phyloP scores from a whole-genome alignment of 2,329 filamentous ascomycete species.

The Stemphylium vesicarium region DNA sequence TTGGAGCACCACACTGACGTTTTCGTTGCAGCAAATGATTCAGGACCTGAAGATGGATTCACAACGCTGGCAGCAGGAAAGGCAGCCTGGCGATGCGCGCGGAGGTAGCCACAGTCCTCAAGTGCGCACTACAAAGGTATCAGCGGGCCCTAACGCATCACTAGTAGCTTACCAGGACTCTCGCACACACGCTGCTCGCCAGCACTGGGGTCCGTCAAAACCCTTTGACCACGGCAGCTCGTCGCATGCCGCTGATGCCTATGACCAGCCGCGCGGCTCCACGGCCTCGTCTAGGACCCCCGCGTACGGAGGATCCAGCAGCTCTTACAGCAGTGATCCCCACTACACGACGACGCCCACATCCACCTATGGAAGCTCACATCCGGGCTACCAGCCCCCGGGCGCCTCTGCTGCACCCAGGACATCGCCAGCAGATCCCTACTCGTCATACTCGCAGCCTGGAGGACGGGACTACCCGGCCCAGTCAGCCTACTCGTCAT shows the following conservation, averaged over 20 bases:
- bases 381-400: conserved; percentile 35
- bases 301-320: conserved; percentile 21
- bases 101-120: conserved; percentile 56
- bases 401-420: conserved; percentile 35
- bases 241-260: conserved; percentile 21
- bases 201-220: conserved; percentile 50
- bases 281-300: conserved; percentile 20
- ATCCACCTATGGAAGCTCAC: conserved; percentile 33
- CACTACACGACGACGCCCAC: conserved; percentile 44
- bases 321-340: conserved; percentile 35
- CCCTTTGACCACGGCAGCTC: conserved; percentile 26
- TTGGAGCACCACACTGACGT: conserved; percentile 26
- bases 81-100: conserved; percentile 46
- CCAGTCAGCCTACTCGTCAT: conserved; percentile 33
- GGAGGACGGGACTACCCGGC: conserved; percentile 31
- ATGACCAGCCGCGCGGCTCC: conserved; percentile 23
- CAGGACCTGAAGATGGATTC: conserved; percentile 57
- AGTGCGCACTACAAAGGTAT: conserved; percentile 49
- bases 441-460: conserved; percentile 38
- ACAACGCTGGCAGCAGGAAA: conserved; percentile 51
- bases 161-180: conserved; percentile 54
- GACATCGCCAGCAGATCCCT: conserved; percentile 42
- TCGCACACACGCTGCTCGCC: conserved; percentile 51
- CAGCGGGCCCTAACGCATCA: conserved; percentile 54
- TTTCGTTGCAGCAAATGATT: conserved; percentile 53